These are phyloP conservation scores for Lachnellula occidentalis DNA, from an alignment of 2,329 filamentous ascomycete species.

Conservation along the genomic window DNA sequence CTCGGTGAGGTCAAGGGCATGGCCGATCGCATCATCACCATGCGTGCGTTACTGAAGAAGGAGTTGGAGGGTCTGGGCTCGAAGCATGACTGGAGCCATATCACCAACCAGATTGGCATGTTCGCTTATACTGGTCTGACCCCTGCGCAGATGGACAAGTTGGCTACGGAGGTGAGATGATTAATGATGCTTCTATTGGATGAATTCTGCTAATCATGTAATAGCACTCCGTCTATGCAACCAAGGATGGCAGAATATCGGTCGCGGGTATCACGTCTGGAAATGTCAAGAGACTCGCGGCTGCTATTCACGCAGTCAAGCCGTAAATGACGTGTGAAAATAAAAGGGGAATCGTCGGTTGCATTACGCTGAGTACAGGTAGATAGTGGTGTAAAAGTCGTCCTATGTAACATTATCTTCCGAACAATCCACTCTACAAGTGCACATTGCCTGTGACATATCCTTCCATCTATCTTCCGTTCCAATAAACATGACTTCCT, in stretches of 20 bases:
- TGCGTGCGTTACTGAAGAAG: conserved; percentile 89
- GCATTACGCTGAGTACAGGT: neutral
- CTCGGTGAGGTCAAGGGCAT: conserved; percentile 94
- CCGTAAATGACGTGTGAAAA: conserved; percentile 19
- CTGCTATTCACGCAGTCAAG: conserved; percentile 81
- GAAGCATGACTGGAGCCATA: conserved; percentile 98
- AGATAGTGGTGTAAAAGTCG: neutral
- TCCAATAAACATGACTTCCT: too few relatives aligned
- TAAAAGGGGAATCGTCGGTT: neutral
- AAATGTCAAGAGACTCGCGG: conserved; percentile 74
- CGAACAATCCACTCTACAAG: neutral
- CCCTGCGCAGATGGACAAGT: conserved; percentile 81
- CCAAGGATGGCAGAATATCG: conserved; percentile 83
- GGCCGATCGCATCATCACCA: conserved; percentile 98
- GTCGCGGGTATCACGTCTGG: conserved; percentile 77
- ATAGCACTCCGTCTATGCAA: conserved; percentile 90
- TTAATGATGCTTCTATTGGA: conserved; percentile 18
- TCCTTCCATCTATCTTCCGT: neutral
- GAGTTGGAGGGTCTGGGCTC: conserved; percentile 93
- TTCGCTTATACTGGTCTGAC: conserved; percentile 96
- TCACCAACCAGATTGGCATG: conserved; percentile 99
- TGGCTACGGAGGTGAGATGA: conserved; percentile 71
- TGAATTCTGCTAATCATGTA: conserved; percentile 9
- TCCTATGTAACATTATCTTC: neutral
- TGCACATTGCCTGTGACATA: too few relatives aligned